Conservation (phyloP, 805 yeast species). For the Sungouiella blattae region DNA sequence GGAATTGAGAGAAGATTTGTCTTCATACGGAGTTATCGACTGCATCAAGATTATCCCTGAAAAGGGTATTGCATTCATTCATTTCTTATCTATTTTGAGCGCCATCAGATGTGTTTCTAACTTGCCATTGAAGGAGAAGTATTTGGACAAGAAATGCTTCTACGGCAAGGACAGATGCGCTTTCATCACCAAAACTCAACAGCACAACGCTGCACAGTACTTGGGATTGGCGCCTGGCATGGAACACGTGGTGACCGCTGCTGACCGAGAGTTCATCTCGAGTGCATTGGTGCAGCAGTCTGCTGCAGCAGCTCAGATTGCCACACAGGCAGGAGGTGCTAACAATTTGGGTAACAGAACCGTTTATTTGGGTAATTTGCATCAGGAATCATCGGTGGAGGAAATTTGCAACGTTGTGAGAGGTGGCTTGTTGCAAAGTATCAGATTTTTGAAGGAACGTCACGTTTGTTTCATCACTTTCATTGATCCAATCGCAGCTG, state of each 20-base stretch:
- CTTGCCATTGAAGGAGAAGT: slow-evolving; percentile 63
- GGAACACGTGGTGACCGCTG: slow-evolving; percentile 73
- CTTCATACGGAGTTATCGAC: slow-evolving; percentile 79
- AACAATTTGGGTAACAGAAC: slow-evolving; percentile 91
- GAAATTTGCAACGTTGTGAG: slow-evolving; percentile 95
- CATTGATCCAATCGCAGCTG: slow-evolving; percentile 95
- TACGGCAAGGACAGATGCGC: slow-evolving; percentile 96
- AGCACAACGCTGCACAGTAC: slow-evolving; percentile 94
- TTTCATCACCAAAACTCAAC: slow-evolving; percentile 90
- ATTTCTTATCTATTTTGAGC: slow-evolving; percentile 77
- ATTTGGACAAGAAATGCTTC: slow-evolving; percentile 73
- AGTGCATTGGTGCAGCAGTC: slow-evolving; percentile 85
- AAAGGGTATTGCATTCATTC: slow-evolving; percentile 86
- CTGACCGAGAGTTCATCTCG: slow-evolving; percentile 61
- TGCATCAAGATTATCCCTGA: slow-evolving; percentile 74
- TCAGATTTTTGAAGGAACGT: slow-evolving; percentile 75
- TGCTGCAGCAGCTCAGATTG: slow-evolving; percentile 97
- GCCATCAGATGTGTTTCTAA: slow-evolving; percentile 85
- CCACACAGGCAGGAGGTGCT: slow-evolving; percentile 91
- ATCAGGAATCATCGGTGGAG: slow-evolving; percentile 82
- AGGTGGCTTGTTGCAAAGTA: slow-evolving; percentile 87
- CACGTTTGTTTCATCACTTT: slow-evolving; percentile 94
- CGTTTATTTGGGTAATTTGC: slow-evolving; percentile 85
- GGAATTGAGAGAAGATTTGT: slow-evolving; percentile 63
- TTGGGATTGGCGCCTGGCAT: slow-evolving; percentile 86